Evolutionary conservation across 2,329 filamentous ascomycete genomes (phyloP).

Genomic region (Fusarium aywerte): DNA sequence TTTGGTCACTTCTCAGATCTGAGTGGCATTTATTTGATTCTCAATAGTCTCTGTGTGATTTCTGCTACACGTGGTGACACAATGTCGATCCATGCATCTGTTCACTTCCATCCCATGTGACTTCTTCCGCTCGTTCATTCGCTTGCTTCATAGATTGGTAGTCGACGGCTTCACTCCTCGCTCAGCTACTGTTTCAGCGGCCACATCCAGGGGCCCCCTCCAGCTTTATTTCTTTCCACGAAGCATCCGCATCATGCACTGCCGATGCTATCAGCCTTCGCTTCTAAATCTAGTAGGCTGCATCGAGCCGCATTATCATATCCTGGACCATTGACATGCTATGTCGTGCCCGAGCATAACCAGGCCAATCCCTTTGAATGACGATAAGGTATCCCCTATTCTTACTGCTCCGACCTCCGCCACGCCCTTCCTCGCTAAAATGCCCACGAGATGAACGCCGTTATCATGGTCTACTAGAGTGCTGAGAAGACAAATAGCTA

Average conservation of each 20-base stretch:
- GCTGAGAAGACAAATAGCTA: constrained; percentile 84
- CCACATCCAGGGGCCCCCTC: constrained; percentile 33
- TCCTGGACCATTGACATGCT: constrained; percentile 35
- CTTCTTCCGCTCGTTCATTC: constrained; percentile 38
- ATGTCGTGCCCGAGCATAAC: constrained; percentile 35
- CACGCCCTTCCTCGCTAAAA: constrained; percentile 30
- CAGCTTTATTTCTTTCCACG: constrained; percentile 23
- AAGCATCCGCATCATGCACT: constrained; percentile 28
- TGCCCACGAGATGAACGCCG: constrained; percentile 44
- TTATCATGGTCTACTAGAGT: constrained; percentile 66
- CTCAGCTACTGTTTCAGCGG: constrained; percentile 26
- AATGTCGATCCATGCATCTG: constrained; percentile 39
- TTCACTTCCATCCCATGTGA: constrained; percentile 37
- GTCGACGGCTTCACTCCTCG: constrained; percentile 24
- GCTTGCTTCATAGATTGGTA: constrained; percentile 32
- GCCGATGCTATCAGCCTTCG: constrained; percentile 26
- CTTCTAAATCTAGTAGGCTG: constrained; percentile 44
- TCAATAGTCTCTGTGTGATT: constrained; percentile 45
- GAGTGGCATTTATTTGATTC: constrained; percentile 46
- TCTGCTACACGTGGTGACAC: constrained; percentile 45
- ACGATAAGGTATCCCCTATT: constrained; percentile 27
- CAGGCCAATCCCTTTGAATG: constrained; percentile 27
- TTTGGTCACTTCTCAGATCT: constrained; percentile 5
- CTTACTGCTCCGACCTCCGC: constrained; percentile 31
- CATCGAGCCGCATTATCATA: constrained; percentile 36